Base-by-base conservation (phyloP, 345 rosid genomes). In the Fremontodendron californicum region DNA sequence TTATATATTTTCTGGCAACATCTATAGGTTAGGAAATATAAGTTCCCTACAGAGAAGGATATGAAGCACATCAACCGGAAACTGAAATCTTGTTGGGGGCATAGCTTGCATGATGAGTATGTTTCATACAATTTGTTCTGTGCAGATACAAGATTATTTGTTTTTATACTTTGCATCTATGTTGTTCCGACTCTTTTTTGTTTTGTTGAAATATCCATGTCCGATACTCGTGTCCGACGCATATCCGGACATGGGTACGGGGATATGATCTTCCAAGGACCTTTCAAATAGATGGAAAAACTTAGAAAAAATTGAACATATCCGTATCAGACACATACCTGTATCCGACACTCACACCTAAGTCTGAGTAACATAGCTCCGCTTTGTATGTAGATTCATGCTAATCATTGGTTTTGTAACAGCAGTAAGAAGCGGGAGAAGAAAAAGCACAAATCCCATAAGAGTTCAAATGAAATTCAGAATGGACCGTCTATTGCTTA, bases 1-100 rank as follows among this genome's bases (percentile, higher is more conserved):
- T 23, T 16, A 3, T 66, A 15, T 19, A 65, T n/a, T 21, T 9
- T 68, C 52, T 43, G 29, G 33, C 73, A 68, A 68, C 65, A 61
- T 75, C 10, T 54, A 46, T 84, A 94, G 98, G 91, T 87, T 27
- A 84, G 73, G 78, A 85, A 78, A 61, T 90, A 89, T 74, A 90
- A 88, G 75, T 87, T 84, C 81, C 98, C 98, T 69, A 85, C 93
- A 29, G 98, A 94, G 49, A 91, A 91, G 84, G 98, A 94, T 83
- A 90, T 94, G 98, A 94, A 91, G 87, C 93, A 94, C 87, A 93
- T 93, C 51, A 91, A 91, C 73, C 82, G 98, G 80, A 94, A 94
- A 82, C 88, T 93, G 64, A 91, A 88, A 79, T 94, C 97, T 64
- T 93, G 98, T 78, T 90, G 90, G 91, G 97, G 98, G 65, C 95